phyloP scores from a whole-genome alignment of 345 rosid genomes.

The Capsella bursapastoris region DNA sequence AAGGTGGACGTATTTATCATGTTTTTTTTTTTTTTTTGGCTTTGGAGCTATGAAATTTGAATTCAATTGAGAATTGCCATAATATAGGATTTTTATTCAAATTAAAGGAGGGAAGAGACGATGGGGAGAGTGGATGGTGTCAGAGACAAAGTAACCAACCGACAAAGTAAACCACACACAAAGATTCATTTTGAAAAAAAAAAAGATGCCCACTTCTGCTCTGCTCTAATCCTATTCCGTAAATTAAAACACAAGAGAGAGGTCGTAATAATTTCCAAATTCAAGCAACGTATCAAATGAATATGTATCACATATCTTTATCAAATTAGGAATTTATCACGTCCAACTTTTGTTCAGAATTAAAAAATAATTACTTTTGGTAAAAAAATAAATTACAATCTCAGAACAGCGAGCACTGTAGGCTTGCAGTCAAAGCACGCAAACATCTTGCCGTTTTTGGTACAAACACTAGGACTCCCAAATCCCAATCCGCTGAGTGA shows the following conservation, averaged over 20 bases:
- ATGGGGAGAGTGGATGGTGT: constrained; percentile 17
- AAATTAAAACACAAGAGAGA: not conserved
- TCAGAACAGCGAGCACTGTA: not conserved
- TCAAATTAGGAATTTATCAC: not conserved
- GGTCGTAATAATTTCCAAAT: no score
- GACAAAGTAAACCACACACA: constrained; percentile 39
- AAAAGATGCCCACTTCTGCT: constrained; percentile 13
- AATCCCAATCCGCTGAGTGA: not conserved
- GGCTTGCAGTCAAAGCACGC: not conserved
- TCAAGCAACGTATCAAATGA: not conserved
- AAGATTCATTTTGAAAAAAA: constrained; percentile 19
- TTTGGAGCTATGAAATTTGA: constrained; percentile 6
- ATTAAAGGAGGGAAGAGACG: constrained; percentile 35
- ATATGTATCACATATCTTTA: no score
- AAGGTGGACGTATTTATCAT: not conserved
- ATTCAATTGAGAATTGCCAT: not conserved
- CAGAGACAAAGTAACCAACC: constrained; percentile 31
- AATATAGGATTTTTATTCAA: constrained; percentile 28
- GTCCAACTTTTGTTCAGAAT: not conserved
- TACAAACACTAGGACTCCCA: constrained; percentile 18
- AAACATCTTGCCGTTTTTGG: constrained; percentile 19
- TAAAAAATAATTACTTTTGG: no score
- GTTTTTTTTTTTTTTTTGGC: no score
- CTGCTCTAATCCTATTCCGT: not conserved
- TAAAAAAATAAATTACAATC: no score